Base-by-base conservation (phyloP, 1,284 basidiomycete genomes). In the Kwoniella shivajii region DNA sequence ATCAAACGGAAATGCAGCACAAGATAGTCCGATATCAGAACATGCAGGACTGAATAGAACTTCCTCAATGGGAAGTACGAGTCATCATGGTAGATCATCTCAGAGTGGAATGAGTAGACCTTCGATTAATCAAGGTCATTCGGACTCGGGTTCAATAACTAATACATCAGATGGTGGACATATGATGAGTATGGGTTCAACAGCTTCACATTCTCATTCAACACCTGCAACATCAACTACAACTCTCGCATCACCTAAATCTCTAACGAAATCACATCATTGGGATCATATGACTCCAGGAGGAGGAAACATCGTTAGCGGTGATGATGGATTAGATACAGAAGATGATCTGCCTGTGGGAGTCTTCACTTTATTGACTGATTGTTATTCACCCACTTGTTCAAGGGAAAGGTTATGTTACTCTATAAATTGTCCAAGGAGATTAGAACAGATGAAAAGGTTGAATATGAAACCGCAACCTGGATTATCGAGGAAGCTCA, bases 351-450 rank as follows among this genome's bases (percentile, higher is more conserved):
- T 97, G 54, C 96, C 96, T 0, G 88, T 89, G 0, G 96, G 96
- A 42, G 94, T 99, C 16, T 99, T 99, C 76, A 99, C 95, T 1
- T 84, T 98, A 33, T 82, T 99, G 57, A 96, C 94, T 1, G 92
- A 96, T 73, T 99, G 96, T 77, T 99, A 99, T 80, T 96, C 92
- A 41, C 93, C 96, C 16, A 99, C 96, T 26, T 99, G 96, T 79
- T 90, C 92, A 34, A 84, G 90, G 53, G 93, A 97, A 71, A 85
- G 85, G 60, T 80, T 98, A 16, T 99, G 96, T 79, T 99, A 99
- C 78, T 92, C 89, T 65, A 98, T 97, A 66, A 92, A 93, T 39
- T 99, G 96, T 77, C 96, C 96, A 0, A 80, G 95, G 50, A 81
- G 95, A 55, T 78, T 98, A 58, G 95, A 99, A 78, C 94, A 98